Evolutionary conservation across 1,284 basidiomycete genomes (phyloP).

Genomic region (Blastosporella zonata): DNA sequence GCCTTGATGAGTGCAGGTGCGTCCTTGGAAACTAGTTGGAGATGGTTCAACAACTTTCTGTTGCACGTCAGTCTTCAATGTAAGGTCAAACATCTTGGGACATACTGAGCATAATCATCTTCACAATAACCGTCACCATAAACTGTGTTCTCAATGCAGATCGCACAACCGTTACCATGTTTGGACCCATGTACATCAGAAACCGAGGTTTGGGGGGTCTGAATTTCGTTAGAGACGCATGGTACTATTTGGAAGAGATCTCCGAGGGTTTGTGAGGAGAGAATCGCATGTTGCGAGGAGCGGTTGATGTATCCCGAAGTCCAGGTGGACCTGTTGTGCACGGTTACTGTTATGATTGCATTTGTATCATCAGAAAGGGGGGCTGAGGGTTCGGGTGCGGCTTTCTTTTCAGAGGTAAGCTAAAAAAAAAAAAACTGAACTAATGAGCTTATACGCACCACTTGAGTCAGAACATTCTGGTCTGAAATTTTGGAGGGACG

Average conservation of each 20-base stretch:
- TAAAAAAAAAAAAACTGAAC: neutral
- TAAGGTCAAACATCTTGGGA: slow-evolving; percentile 7
- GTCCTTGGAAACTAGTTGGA: slow-evolving; percentile 35
- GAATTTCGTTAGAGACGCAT: slow-evolving; percentile 58
- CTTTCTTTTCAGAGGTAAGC: slow-evolving; percentile 29
- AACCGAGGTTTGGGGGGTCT: slow-evolving; percentile 25
- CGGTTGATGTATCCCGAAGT: slow-evolving; percentile 57
- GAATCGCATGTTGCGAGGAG: slow-evolving; percentile 61
- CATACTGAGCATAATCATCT: slow-evolving; percentile 63
- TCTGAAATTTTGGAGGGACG: slow-evolving; percentile 63
- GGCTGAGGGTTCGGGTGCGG: slow-evolving; percentile 20
- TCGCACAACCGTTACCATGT: slow-evolving; percentile 39
- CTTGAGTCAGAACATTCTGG: slow-evolving; percentile 51
- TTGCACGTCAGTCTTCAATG: neutral
- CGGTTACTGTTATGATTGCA: slow-evolving; percentile 54
- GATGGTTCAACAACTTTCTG: slow-evolving; percentile 52
- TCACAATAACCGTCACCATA: slow-evolving; percentile 52
- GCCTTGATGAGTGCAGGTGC: slow-evolving; percentile 40
- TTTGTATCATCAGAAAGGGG: slow-evolving; percentile 27
- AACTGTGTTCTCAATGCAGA: slow-evolving; percentile 57
- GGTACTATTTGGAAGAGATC: slow-evolving; percentile 61
- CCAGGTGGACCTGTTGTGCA: slow-evolving; percentile 61
- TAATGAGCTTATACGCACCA: slow-evolving; percentile 37
- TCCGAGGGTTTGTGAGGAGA: slow-evolving; percentile 70
- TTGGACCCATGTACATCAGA: too few relatives aligned